Evolutionary conservation across 1,284 basidiomycete species (phyloP).

Genomic region (Microbotryum silenes-acaulis): DNA sequence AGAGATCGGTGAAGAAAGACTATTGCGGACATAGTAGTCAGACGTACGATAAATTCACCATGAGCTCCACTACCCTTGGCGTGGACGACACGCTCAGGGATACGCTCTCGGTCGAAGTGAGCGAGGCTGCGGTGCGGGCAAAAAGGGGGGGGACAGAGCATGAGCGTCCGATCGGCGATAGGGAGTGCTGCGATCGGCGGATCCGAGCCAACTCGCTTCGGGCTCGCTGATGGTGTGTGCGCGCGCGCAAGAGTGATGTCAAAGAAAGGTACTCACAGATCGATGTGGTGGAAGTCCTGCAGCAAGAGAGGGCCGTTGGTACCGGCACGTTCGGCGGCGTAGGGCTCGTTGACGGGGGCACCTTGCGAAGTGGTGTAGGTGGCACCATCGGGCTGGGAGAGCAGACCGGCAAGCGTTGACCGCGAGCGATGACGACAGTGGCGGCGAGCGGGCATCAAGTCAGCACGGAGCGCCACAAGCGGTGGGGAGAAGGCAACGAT

Average conservation of each 20-base stretch:
- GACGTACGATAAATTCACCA: constrained; percentile 61
- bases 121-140: constrained; percentile 76
- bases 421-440: neutral
- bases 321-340: constrained; percentile 59
- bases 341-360: constrained; percentile 52
- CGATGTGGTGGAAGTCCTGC: constrained; percentile 72
- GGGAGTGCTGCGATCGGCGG: neutral
- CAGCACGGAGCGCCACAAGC: neutral
- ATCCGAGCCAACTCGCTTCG: no score
- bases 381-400: constrained; percentile 46
- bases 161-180: constrained; percentile 6
- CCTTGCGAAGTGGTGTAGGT: constrained; percentile 79
- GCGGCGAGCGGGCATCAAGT: neutral
- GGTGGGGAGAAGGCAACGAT: no score
- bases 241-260: neutral
- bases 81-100: constrained; percentile 88
- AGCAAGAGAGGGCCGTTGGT: constrained; percentile 70
- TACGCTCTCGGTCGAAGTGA: constrained; percentile 88
- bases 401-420: neutral
- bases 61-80: constrained; percentile 84
- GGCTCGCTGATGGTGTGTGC: neutral
- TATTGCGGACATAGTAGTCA: constrained; percentile 5
- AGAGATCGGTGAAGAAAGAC: neutral
- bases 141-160: neutral
- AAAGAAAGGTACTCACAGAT: constrained; percentile 15